These are phyloP conservation scores for Kandelia obovata DNA, from an alignment of 345 rosid genomes.

Conservation along the genomic window DNA sequence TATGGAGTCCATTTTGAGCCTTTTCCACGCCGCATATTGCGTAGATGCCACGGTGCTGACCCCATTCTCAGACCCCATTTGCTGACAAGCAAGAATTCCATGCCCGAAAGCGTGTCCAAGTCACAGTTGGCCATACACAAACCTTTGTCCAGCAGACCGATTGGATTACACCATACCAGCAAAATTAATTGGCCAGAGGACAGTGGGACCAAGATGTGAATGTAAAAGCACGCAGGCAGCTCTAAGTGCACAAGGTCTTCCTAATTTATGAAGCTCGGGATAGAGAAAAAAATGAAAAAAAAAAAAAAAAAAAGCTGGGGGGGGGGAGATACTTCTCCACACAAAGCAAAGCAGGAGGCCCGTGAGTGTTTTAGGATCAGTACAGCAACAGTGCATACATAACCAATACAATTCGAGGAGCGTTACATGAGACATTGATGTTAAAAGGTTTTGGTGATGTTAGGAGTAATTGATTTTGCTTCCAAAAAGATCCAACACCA, in stretches of 20 bases:
- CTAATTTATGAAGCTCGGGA: not conserved
- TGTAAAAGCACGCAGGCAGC: too few species aligned
- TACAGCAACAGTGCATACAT: constrained; percentile 13
- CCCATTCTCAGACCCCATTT: not conserved
- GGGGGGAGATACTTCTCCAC: constrained; percentile 1
- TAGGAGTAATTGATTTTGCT: not conserved
- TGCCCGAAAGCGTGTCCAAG: not conserved
- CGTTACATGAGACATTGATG: too few species aligned
- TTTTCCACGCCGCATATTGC: constrained; percentile 16
- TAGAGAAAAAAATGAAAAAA: not conserved
- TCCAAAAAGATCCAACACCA: constrained; percentile 1
- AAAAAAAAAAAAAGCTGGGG: constrained; percentile 5
- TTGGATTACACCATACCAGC: too few species aligned
- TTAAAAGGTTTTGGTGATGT: too few species aligned
- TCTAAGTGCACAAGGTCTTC: not conserved
- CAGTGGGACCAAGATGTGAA: too few species aligned
- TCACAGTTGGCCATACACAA: not conserved
- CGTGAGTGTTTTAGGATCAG: constrained; percentile 25
- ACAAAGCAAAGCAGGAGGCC: constrained; percentile 38
- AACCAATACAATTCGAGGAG: not conserved
- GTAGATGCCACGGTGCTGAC: constrained; percentile 8
- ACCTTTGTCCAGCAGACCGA: too few species aligned
- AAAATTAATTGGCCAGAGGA: too few species aligned
- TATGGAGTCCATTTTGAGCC: not conserved
- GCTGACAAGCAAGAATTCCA: not conserved